These are phyloP conservation scores for Lactarius hatsudake DNA, from an alignment of 768 basidiomycete genomes.

Conservation along the genomic window DNA sequence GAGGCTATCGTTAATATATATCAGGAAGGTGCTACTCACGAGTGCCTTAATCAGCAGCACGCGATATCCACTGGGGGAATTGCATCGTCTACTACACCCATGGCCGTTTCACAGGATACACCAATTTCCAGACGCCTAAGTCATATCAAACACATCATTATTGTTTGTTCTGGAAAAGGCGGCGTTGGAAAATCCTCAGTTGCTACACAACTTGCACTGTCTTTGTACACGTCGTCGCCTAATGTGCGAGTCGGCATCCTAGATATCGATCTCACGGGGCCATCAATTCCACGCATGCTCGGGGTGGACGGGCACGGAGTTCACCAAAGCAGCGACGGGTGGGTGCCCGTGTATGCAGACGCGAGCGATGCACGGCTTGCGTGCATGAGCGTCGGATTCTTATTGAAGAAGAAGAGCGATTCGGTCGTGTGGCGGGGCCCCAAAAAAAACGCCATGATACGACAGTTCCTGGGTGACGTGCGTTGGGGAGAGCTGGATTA, in stretches of 20 bases:
- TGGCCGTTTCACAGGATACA: conserved; percentile 40
- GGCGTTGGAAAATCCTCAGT: conserved; percentile 99
- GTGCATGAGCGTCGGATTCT: conserved; percentile 96
- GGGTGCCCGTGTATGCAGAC: conserved; percentile 98
- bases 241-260: conserved; percentile 79
- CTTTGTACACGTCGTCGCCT: conserved; percentile 68
- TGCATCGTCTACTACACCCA: conserved; percentile 12
- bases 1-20: neutral
- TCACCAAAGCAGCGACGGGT: conserved; percentile 91
- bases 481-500: conserved; percentile 93
- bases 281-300: conserved; percentile 94
- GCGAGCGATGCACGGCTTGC: conserved; percentile 67
- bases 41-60: neutral
- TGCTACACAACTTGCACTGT: conserved; percentile 86
- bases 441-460: conserved; percentile 98
- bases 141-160: conserved; percentile 78
- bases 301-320: conserved; percentile 84
- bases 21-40: neutral
- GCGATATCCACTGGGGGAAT: neutral
- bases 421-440: conserved; percentile 98
- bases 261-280: conserved; percentile 91
- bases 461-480: conserved; percentile 93
- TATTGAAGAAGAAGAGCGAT: conserved; percentile 86
- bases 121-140: conserved; percentile 70
- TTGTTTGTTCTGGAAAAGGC: conserved; percentile 95